These are phyloP conservation scores for Zygoascus biomembranicola DNA, from an alignment of 805 yeast species.

Conservation along the genomic window DNA sequence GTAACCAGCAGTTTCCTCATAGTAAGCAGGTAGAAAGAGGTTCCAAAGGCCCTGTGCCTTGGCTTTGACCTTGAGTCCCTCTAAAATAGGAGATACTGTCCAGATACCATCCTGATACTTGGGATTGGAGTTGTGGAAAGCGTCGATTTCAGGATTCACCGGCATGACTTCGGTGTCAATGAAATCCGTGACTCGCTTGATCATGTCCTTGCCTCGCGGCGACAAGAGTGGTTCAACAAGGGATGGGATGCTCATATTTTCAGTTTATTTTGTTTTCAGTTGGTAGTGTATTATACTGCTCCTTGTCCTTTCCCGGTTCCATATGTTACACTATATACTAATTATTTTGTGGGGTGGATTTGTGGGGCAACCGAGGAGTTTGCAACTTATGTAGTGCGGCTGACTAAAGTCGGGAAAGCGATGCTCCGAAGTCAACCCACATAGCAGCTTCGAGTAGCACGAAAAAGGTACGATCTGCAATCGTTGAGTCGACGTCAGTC, in stretches of 20 bases:
- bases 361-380: not conserved
- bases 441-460: no score
- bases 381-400: not conserved
- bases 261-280: not conserved
- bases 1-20: slow-evolving; percentile 48
- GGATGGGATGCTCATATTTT: slow-evolving; percentile 25
- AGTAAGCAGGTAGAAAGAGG: slow-evolving; percentile 42
- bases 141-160: slow-evolving; percentile 39
- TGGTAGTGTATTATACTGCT: no score
- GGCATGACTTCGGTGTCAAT: slow-evolving; percentile 52
- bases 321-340: not conserved
- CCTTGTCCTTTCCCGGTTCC: no score
- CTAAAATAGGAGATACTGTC: slow-evolving; percentile 43
- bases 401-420: not conserved
- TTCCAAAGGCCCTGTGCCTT: slow-evolving; percentile 50
- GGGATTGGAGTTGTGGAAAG: slow-evolving; percentile 32
- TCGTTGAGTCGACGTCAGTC: no score
- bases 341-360: not conserved
- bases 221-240: slow-evolving; percentile 30
- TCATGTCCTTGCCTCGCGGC: slow-evolving; percentile 29
- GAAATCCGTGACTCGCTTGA: slow-evolving; percentile 37
- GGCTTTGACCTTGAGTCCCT: slow-evolving; percentile 46
- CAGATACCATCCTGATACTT: not conserved
- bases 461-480: no score
- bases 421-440: no score